Conservation (phyloP, 305 asterid species). For the Nicotiana rustica region DNA sequence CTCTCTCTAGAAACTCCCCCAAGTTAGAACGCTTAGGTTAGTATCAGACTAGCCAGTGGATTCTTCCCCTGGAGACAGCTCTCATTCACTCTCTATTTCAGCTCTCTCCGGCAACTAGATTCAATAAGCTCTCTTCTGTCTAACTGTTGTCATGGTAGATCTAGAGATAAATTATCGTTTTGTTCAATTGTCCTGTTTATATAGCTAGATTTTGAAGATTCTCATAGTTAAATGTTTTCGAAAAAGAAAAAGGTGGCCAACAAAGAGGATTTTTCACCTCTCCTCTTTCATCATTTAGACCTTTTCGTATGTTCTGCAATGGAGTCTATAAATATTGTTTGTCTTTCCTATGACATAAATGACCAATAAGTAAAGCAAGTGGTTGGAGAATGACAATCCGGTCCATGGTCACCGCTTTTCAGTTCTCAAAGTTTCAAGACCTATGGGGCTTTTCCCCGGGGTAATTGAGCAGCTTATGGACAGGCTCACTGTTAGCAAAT, state of each 20-base stretch:
- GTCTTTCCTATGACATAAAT: background rate
- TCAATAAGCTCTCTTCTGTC: background rate
- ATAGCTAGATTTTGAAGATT: constrained; percentile 11
- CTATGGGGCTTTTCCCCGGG: background rate
- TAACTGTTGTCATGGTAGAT: background rate
- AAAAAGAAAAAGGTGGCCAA: background rate
- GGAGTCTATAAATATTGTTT: background rate
- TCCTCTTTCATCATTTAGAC: background rate
- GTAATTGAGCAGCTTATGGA: constrained; percentile 1
- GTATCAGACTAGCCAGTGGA: background rate
- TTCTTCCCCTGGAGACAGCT: background rate
- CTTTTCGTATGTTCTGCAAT: constrained; percentile 8
- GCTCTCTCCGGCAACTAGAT: background rate
- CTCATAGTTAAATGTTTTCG: background rate
- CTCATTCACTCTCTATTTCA: background rate
- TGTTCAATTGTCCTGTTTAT: background rate
- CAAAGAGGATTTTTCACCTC: background rate
- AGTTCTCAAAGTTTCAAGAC: background rate
- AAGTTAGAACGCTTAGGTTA: background rate
- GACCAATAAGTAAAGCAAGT: background rate
- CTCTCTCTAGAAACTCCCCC: background rate
- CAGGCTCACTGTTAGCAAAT: background rate
- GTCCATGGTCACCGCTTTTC: background rate
- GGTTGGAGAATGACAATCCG: background rate
- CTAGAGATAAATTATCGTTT: constrained; percentile 4